Percentiles rank a stretch among this genome's conserved stretches.
These are phyloP conservation scores for Globisporangium barbulae DNA, from an alignment of 352 stramenopile species.

Conservation along the genomic window DNA sequence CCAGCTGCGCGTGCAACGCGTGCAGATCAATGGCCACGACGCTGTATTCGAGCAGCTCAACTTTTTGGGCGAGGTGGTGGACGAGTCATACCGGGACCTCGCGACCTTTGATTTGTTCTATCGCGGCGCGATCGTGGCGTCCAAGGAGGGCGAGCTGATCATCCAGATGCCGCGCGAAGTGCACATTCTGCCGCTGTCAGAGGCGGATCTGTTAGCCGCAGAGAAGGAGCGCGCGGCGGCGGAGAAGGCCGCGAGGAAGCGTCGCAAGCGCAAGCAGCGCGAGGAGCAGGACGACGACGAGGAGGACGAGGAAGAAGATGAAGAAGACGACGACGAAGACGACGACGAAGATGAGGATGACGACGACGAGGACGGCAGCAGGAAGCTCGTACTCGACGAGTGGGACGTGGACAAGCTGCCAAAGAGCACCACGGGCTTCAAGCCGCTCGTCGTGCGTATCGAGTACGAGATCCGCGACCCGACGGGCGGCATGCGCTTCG, in stretches of 20 bases:
- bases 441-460: slow-evolving; percentile 63
- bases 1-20: slow-evolving; percentile 55
- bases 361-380: slow-evolving; percentile 29
- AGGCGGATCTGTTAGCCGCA: slow-evolving; percentile 14
- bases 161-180: slow-evolving; percentile 66
- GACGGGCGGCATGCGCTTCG: slow-evolving; percentile 58
- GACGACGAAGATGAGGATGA: slow-evolving; percentile 38
- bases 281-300: slow-evolving; percentile 14
- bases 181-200: slow-evolving; percentile 44
- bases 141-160: slow-evolving; percentile 79
- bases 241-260: slow-evolving; percentile 14
- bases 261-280: slow-evolving; percentile 16
- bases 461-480: slow-evolving; percentile 81
- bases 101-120: slow-evolving; percentile 86
- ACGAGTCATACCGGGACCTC: slow-evolving; percentile 76
- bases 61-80: slow-evolving; percentile 71
- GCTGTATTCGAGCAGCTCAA: slow-evolving; percentile 79
- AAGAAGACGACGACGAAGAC: slow-evolving; percentile 34
- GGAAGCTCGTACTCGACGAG: slow-evolving; percentile 42
- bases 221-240: slow-evolving; percentile 12
- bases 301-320: slow-evolving; percentile 31
- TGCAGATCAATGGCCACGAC: slow-evolving; percentile 53
- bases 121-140: slow-evolving; percentile 77
- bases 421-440: slow-evolving; percentile 65
- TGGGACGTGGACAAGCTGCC: slow-evolving; percentile 74